These are phyloP conservation scores for Pistacia vera DNA, from an alignment of 345 rosid species.

Conservation along the genomic window DNA sequence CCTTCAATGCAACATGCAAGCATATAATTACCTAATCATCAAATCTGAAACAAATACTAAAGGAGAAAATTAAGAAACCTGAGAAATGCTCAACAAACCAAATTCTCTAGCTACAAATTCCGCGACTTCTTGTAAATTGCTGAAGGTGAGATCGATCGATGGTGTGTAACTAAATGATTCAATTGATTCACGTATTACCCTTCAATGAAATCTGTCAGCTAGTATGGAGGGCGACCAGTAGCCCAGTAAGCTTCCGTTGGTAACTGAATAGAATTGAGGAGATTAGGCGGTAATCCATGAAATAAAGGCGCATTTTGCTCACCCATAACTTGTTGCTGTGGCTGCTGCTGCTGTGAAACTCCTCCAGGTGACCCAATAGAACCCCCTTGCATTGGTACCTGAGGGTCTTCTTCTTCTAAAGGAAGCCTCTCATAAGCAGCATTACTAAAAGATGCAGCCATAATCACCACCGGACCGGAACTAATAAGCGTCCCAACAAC, in stretches of 20 bases:
- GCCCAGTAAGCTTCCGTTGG: conserved; percentile 88
- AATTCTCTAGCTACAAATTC: conserved; percentile 39
- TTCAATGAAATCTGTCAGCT: conserved; percentile 10
- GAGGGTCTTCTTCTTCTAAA: conserved; percentile 77
- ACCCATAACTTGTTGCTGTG: conserved; percentile 53
- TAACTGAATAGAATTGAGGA: conserved; percentile 80
- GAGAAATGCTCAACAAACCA: conserved; percentile 36
- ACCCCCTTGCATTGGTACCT: conserved; percentile 64
- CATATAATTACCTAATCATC: conserved; percentile 29
- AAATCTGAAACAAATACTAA: conserved; percentile 24
- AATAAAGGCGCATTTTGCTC: conserved; percentile 56
- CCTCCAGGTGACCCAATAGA: conserved; percentile 62
- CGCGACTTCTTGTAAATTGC: conserved; percentile 7
- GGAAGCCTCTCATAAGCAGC: conserved; percentile 99
- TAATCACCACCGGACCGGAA: conserved; percentile 89
- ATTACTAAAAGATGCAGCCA: conserved; percentile 98
- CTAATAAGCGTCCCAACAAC: conserved; percentile 91
- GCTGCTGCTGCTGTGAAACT: conserved; percentile 43
- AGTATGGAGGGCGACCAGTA: conserved; percentile 74
- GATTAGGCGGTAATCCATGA: conserved; percentile 89
- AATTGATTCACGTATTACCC: not conserved
- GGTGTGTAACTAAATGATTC: not conserved
- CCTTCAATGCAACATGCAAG: conserved; percentile 38
- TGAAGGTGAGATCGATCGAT: conserved; percentile 28
- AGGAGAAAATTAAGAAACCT: conserved; percentile 24